Conservation (phyloP, 225 moss, liverwort and hornwort species). For the Anthoceros angustus region DNA sequence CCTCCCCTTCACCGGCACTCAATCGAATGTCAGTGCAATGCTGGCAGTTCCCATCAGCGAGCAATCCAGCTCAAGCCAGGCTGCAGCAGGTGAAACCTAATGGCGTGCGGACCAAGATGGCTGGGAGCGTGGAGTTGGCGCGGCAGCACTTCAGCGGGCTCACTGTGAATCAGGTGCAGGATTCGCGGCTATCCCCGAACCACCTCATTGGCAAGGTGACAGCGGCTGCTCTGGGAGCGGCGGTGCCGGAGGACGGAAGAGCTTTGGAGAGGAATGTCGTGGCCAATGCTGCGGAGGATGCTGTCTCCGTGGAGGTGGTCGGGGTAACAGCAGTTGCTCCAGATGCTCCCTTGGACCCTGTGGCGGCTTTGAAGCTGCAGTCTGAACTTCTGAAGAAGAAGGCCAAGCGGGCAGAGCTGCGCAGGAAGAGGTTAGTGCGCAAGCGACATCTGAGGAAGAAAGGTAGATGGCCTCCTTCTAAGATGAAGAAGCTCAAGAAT, state of each 20-base stretch:
- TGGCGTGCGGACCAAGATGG: constrained; percentile 51
- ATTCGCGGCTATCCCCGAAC: constrained; percentile 50
- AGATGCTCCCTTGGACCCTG: constrained; percentile 17
- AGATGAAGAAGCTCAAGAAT: constrained; percentile 62
- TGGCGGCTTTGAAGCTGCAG: constrained; percentile 33
- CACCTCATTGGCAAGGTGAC: constrained; percentile 98
- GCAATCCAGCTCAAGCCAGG: neutral
- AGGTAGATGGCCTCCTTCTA: constrained; percentile 74
- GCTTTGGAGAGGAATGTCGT: too few relatives aligned
- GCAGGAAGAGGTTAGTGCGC: constrained; percentile 48
- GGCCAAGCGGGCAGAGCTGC: constrained; percentile 48
- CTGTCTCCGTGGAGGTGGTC: neutral
- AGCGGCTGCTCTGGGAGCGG: constrained; percentile 87
- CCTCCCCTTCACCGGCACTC: neutral
- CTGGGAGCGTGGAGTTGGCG: constrained; percentile 73
- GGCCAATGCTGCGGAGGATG: too few relatives aligned
- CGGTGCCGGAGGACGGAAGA: constrained; percentile 20
- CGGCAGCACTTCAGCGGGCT: constrained; percentile 62
- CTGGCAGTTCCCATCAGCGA: neutral
- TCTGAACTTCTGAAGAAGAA: constrained; percentile 56
- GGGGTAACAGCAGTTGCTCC: neutral
- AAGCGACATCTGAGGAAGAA: constrained; percentile 82
- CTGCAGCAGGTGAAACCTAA: constrained; percentile 2
- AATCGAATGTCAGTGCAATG: neutral
- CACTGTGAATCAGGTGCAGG: constrained; percentile 70